These are phyloP conservation scores for Ascobolus immersus DNA, from an alignment of 495 filamentous ascomycete species.

Conservation along the genomic window DNA sequence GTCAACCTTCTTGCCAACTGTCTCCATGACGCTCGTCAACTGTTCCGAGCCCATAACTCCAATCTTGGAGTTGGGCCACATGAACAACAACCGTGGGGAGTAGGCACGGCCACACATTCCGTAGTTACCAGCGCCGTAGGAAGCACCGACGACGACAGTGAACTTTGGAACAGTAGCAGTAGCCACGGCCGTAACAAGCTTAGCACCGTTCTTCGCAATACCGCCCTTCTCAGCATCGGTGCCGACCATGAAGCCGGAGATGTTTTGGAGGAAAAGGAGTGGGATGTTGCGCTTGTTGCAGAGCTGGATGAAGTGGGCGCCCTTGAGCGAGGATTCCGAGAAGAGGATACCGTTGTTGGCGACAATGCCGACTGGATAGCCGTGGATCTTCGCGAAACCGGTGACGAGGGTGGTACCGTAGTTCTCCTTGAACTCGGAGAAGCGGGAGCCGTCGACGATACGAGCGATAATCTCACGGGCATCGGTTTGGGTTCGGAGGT, in stretches of 20 bases:
- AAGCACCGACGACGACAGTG: constrained; percentile 76
- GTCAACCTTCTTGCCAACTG: constrained; percentile 65
- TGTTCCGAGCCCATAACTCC: constrained; percentile 87
- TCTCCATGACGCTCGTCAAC: constrained; percentile 75
- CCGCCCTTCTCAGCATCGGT: constrained; percentile 76
- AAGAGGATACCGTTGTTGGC: constrained; percentile 98
- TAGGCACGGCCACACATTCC: constrained; percentile 81
- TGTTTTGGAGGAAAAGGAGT: constrained; percentile 85
- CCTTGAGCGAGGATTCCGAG: constrained; percentile 70
- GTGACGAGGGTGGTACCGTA: constrained; percentile 83
- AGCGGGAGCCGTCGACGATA: constrained; percentile 72
- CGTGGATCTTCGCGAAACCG: constrained; percentile 65
- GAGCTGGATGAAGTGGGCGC: constrained; percentile 95
- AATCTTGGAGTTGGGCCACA: constrained; percentile 91
- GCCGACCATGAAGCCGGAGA: constrained; percentile 94
- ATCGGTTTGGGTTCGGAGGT: constrained; percentile 57
- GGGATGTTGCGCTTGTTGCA: constrained; percentile 76
- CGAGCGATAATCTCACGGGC: constrained; percentile 81
- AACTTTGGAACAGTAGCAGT: constrained; percentile 94
- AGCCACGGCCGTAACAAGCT: constrained; percentile 85
- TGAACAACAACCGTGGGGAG: constrained; percentile 70
- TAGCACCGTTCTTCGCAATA: constrained; percentile 94
- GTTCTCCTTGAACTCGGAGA: constrained; percentile 82
- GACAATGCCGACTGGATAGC: constrained; percentile 74
- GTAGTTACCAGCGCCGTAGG: constrained; percentile 53